A percentile compares a stretch with the other conserved stretches of the same genome.
phyloP scores from a whole-genome alignment of 352 stramenopile genomes.

The Phytophthora tentaculata region DNA sequence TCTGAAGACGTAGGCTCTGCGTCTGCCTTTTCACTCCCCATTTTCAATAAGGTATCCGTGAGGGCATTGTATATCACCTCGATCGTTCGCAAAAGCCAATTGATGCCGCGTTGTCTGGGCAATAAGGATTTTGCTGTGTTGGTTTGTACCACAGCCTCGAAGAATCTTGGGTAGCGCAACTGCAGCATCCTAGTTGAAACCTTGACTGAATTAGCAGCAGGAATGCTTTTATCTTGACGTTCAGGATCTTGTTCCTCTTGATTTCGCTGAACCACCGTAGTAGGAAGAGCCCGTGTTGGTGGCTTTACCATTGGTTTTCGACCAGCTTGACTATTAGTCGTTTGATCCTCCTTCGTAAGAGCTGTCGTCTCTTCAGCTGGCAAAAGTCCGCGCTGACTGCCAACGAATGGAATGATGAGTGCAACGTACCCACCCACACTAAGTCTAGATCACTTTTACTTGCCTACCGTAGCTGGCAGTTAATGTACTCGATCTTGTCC shows the following conservation, averaged over 20 bases:
- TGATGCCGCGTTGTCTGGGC: slow-evolving; percentile 53
- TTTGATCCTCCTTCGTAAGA: slow-evolving; percentile 11
- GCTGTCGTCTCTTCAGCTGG: slow-evolving; percentile 30
- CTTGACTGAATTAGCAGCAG: not conserved
- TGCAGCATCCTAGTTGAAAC: slow-evolving; percentile 45
- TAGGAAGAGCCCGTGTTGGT: slow-evolving; percentile 8
- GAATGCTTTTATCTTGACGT: not conserved
- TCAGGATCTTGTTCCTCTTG: slow-evolving; percentile 31
- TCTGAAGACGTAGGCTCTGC: not conserved
- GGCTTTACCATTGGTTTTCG: slow-evolving; percentile 17
- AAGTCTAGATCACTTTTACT: slow-evolving; percentile 1
- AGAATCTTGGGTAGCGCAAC: slow-evolving; percentile 61
- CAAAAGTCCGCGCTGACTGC: slow-evolving; percentile 53
- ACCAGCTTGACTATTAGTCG: slow-evolving; percentile 3
- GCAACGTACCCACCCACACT: too few species aligned
- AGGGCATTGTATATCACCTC: slow-evolving; percentile 74
- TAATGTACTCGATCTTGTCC: slow-evolving; percentile 90
- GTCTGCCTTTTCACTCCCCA: slow-evolving; percentile 2
- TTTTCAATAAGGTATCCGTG: slow-evolving; percentile 29
- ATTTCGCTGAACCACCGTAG: slow-evolving; percentile 16
- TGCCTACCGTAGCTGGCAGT: slow-evolving; percentile 68
- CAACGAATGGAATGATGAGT: not conserved
- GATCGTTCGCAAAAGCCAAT: slow-evolving; percentile 69
- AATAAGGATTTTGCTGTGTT: slow-evolving; percentile 5
- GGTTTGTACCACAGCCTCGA: slow-evolving; percentile 38